Base-by-base conservation (phyloP, 805 yeast species). In the Metschnikowia koreensis region DNA sequence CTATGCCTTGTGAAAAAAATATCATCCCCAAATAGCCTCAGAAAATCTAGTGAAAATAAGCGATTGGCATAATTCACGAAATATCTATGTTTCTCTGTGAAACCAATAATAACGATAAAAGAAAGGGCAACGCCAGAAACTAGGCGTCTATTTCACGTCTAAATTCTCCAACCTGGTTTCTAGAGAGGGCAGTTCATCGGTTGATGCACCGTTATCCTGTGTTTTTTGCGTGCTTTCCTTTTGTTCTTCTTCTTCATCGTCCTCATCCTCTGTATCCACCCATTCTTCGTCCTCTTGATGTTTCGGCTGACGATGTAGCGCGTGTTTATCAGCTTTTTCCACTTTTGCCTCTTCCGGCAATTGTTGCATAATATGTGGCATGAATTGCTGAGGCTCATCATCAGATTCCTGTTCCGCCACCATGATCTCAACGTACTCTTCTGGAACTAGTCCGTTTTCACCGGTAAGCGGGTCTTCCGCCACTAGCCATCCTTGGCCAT, bases 401-500 rank as follows among this genome's bases (percentile, higher is more conserved):
- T 48, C 71, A 3, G 55, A 59, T 10, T 64, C 74, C 13, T 66
- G 73, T 13, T 66, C 69, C 15, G 58, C 67, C 38, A 65, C 60
- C 36, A 68, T 41, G 6, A 80, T 66, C 51, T 88, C 86, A 31
- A 94, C 97, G 62, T 92, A 94, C 61, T 89, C 97, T 62, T 92
- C 96, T 1, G 99, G 99, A 6, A 94, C 96, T 47, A 94, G 79
- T 1, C 99, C 99, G 11, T 96, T 88, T 56, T 84, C 87, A 1
- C 89, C 90, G 2, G 87, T 78, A 28, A 64, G 75, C 1, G 89
- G 86, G 62, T 90, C 91, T 60, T 82, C 84, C 0, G 97, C 98
- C 47, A 94, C 97, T 3, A 94, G 78, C 99, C 99, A 94, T 7
- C 99, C 99, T 66, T 93, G 97, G 27, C 98, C 98, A 66, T 93